These are phyloP conservation scores for Claviceps digitariae DNA, from an alignment of 2,329 filamentous ascomycete species.

Conservation along the genomic window DNA sequence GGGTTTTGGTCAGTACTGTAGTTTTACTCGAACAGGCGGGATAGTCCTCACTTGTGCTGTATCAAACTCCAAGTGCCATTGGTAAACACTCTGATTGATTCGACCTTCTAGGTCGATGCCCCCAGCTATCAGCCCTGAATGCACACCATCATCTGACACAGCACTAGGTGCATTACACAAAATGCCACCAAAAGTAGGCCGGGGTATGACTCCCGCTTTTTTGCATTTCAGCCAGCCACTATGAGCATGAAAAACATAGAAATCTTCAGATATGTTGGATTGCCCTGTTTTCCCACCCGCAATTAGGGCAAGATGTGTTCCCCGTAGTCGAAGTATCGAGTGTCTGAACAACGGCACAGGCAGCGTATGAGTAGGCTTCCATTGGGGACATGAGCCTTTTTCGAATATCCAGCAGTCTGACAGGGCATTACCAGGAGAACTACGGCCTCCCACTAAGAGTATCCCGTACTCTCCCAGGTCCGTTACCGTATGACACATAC, in stretches of 20 bases:
- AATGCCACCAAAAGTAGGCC: slow-evolving; percentile 30
- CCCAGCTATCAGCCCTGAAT: slow-evolving; percentile 53
- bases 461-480: slow-evolving; percentile 42
- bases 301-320: slow-evolving; percentile 40
- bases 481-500: slow-evolving; percentile 69
- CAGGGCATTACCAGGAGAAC: slow-evolving; percentile 57
- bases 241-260: slow-evolving; percentile 36
- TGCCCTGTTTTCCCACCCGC: slow-evolving; percentile 46
- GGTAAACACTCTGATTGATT: slow-evolving; percentile 48
- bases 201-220: slow-evolving; percentile 19
- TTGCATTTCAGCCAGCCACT: slow-evolving; percentile 34
- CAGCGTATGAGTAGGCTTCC: slow-evolving; percentile 53
- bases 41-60: background rate
- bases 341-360: slow-evolving; percentile 65
- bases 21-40: background rate
- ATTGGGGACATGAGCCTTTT: slow-evolving; percentile 33
- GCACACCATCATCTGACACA: slow-evolving; percentile 15
- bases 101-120: slow-evolving; percentile 55
- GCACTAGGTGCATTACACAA: slow-evolving; percentile 18
- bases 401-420: slow-evolving; percentile 65
- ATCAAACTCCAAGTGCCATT: slow-evolving; percentile 35
- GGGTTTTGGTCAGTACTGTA: background rate
- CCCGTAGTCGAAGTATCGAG: slow-evolving; percentile 38
- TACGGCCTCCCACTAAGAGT: slow-evolving; percentile 63
- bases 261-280: slow-evolving; percentile 33